Evolutionary conservation across 805 yeast genomes (phyloP), one percentile per base, ranked within the genome.

Genomic region (Saturnispora mendoncae): DNA sequence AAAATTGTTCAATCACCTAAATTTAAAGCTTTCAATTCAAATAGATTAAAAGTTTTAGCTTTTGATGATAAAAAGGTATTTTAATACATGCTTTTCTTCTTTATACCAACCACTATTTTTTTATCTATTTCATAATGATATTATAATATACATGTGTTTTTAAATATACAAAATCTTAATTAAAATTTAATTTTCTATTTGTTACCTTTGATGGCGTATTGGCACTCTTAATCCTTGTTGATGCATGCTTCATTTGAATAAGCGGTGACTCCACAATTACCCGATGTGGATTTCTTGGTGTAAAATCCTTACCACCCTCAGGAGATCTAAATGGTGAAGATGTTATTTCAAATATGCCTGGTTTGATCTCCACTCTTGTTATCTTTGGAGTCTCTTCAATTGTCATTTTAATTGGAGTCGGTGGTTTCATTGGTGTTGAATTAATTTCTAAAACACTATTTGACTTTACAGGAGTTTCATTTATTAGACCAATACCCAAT

Each of bases 141-240:
- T 15, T 32, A 12, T 8, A 19, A 23, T 6, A 19, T 19, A 19
- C 17, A 7, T 15, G 6, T 26, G 15, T 14, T 26, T 28, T 37
- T 29, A 24, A 24, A 18, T 18, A 15, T 33, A 31, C 14, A 33
- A 13, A 18, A 21, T 23, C 26, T 44, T 33, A 51, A 27, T 42
- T 36, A 42, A 56, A 56, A 12, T 48, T 42, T 14, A 56, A 26
- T 35, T 45, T 51, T 37, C 58, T 47, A 34, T 46, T 54, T 2
- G 49, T 45, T 9, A 44, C 27, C 29, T 43, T 44, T 12, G 29
- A 23, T n/a, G 33, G 12, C 4, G 33, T 33, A 21, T 39, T 33
- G 13, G 37, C 36, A 9, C 36, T 32, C 19, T 39, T 33, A 13
- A 33, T 15, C 13, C 36, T 14, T 2, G 38, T 19, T 7, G 42